These are phyloP conservation scores for Gossypium mustelinum DNA, from an alignment of 345 rosid genomes.

Conservation along the genomic window DNA sequence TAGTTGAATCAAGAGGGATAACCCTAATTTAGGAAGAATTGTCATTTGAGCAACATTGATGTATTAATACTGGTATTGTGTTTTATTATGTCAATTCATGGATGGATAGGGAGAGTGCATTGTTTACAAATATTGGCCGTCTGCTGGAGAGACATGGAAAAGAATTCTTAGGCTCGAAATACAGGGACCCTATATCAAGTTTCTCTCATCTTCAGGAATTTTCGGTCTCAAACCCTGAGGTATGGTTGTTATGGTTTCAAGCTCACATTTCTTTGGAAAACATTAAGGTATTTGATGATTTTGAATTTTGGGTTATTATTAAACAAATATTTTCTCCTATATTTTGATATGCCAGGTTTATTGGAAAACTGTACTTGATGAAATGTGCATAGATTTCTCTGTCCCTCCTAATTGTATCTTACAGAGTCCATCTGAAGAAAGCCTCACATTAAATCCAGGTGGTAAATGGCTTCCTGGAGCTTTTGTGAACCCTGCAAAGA, in stretches of 20 bases:
- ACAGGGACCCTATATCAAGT: constrained; percentile 72
- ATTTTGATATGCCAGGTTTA: constrained; percentile 48
- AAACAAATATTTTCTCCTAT: constrained; percentile 6
- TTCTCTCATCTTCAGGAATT: constrained; percentile 82
- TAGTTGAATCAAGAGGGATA: not conserved
- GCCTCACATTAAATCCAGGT: constrained; percentile 43
- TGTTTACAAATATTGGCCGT: constrained; percentile 59
- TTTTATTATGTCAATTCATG: not conserved
- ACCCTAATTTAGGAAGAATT: not conserved
- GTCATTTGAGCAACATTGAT: not conserved
- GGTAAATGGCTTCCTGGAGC: constrained; percentile 97
- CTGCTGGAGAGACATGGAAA: constrained; percentile 65
- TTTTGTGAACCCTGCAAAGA: constrained; percentile 64
- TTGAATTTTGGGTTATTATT: not conserved
- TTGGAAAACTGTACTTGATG: constrained; percentile 76
- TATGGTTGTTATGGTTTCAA: constrained; percentile 18
- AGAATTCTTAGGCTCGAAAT: constrained; percentile 65
- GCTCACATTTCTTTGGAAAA: not conserved
- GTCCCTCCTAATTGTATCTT: constrained; percentile 64
- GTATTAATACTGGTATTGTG: not conserved
- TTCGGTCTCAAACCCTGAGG: constrained; percentile 88
- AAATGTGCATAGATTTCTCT: constrained; percentile 51
- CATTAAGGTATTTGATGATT: not conserved
- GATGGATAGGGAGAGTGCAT: constrained; percentile 53
- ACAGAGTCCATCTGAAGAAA: constrained; percentile 29